These are phyloP conservation scores for Haplosporangium sp. DNA, from an alignment of 371 early-diverging fungal species.

Conservation along the genomic window DNA sequence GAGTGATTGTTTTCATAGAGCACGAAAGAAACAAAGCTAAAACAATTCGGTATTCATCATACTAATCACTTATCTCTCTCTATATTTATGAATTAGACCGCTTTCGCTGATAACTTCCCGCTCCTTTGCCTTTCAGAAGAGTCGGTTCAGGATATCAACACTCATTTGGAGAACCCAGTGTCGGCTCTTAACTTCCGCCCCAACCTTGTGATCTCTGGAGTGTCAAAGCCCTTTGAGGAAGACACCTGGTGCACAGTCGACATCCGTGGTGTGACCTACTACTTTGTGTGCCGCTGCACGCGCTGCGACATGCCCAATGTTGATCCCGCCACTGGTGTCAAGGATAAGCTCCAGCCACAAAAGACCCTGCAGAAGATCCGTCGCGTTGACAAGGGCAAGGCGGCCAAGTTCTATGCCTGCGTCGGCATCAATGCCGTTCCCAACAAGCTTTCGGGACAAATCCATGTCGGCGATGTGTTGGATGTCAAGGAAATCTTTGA, in stretches of 20 bases:
- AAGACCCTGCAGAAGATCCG: conserved; percentile 56
- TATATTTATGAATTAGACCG: conserved; percentile 27
- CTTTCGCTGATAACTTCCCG: conserved; percentile 57
- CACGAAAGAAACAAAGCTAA: no score
- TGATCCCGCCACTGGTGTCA: conserved; percentile 56
- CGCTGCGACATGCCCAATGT: conserved; percentile 57
- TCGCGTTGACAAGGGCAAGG: conserved; percentile 54
- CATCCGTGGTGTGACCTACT: conserved; percentile 42
- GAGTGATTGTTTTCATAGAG: background rate
- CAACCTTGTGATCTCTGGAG: conserved; percentile 57
- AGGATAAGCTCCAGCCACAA: conserved; percentile 56
- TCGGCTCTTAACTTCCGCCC: conserved; percentile 55
- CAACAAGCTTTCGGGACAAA: conserved; percentile 18
- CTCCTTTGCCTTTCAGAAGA: conserved; percentile 54
- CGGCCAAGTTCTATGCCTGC: conserved; percentile 51
- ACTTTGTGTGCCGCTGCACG: conserved; percentile 54
- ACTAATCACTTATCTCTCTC: background rate
- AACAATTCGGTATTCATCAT: background rate
- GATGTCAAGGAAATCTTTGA: conserved; percentile 41
- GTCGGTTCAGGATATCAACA: conserved; percentile 54
- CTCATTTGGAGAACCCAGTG: conserved; percentile 44
- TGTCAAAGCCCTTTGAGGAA: conserved; percentile 55
- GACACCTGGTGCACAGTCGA: conserved; percentile 55
- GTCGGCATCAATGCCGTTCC: conserved; percentile 55
- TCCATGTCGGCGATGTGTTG: conserved; percentile 32